Conservation (phyloP, 75 land plant species). For the Selaginella tamariscina region DNA sequence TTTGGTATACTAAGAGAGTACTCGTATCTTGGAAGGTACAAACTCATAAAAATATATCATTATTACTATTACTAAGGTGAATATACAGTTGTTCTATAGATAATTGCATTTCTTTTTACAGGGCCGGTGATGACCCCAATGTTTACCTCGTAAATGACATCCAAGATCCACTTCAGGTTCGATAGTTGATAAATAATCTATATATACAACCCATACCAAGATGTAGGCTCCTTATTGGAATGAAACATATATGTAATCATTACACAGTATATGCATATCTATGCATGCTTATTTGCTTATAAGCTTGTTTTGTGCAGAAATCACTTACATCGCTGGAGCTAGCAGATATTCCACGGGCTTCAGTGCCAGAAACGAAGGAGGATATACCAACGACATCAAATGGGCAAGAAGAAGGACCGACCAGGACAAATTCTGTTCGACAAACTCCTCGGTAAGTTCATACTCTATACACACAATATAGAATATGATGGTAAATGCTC, state of each 20-base stretch:
- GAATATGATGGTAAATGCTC: too few species aligned
- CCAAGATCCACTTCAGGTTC: constrained; percentile 89
- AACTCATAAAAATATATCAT: constrained; percentile 4
- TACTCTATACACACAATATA: too few species aligned
- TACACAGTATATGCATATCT: too few species aligned
- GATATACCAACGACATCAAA: not conserved
- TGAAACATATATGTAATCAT: too few species aligned
- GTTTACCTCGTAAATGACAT: constrained; percentile 86
- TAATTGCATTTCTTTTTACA: constrained; percentile 21
- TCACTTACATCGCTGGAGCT: constrained; percentile 83
- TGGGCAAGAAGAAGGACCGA: not conserved
- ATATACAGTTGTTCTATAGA: too few species aligned
- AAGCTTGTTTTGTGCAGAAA: constrained; percentile 40
- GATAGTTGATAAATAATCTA: too few species aligned
- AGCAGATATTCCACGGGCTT: constrained; percentile 54
- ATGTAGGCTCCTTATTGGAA: not conserved
- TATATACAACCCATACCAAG: too few species aligned
- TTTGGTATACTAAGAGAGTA: constrained; percentile 66
- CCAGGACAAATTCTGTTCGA: not conserved
- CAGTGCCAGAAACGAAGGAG: constrained; percentile 23
- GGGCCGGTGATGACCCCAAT: constrained; percentile 92
- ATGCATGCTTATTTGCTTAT: constrained; percentile 11
- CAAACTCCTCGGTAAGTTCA: too few species aligned
- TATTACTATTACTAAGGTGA: too few species aligned
- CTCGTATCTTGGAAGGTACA: constrained; percentile 76